Base-by-base conservation (phyloP, 176 grass and related monocot species). In the Carex kokanica region DNA sequence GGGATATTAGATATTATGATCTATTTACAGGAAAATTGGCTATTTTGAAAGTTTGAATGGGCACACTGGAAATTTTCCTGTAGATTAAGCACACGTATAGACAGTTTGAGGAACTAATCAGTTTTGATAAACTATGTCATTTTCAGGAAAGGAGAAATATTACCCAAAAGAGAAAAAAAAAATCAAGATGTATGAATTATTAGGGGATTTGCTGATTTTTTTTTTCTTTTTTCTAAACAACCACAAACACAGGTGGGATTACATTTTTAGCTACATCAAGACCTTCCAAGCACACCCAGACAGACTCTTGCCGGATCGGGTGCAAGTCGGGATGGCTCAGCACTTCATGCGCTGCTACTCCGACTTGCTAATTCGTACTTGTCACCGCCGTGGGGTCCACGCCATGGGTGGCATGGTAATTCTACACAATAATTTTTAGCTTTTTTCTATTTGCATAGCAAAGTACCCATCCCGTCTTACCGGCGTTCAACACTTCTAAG, bases 191-290 rank as follows among this genome's bases (percentile, higher is more conserved):
- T 20, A 71, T 43, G 18, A 71, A 21, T 62, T 24, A 77, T 18
- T 54, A 8, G 20, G 4, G 51, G 25, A 32, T 7, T 51, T 74
- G 71, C 23, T 29, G 14, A 55, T 55, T 78, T 6, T 29, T 56
- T 31, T 17, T 54, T 56, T 10, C 40, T 34, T 43, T 43, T 36
- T 16, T 34, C 3, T 52, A 24, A 29, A 53, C 15, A 31, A 32
- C 10, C 52, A 56, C 17, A 77, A 78, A 56, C 73, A 78, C 49
- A 78, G 95, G 24, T 98, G 95, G 95, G 95, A 98, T 86, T 98
- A 98, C 90, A 98, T 98, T 88, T 98, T 95, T 84, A 98, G 95
- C 92, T 98, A 98, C 79, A 90, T 98, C 77, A 98, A 98, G 89
- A 98, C 95, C 62, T 95, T 98, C 90, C 92, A 88, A 10, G 87